Base-by-base conservation (phyloP, 2,329 filamentous ascomycete species). In the Paracoccidioides brasiliensis region DNA sequence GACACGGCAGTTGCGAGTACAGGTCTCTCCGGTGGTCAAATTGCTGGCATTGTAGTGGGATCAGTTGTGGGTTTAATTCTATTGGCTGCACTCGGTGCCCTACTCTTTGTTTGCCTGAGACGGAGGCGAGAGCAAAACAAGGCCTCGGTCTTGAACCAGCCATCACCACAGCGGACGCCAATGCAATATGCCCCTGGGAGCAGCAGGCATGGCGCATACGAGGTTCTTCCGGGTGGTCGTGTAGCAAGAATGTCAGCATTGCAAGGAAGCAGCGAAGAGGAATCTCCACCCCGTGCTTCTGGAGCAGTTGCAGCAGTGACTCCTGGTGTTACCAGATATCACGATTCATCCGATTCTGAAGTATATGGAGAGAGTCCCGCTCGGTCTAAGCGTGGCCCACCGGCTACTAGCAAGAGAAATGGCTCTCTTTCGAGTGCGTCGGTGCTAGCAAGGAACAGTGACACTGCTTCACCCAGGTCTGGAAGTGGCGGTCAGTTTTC, bases 191-290 rank as follows among this genome's bases (percentile, higher is more conserved):
- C 63, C 54, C 65, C 70, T 33, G 67, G 64, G 35, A 63, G 57
- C 12, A 61, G 59, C 37, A 69, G 22, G 22, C 22, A 66, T 56
- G 71, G 67, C 61, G 84, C 81, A 43, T 86, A 88, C 60, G 85
- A 89, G 63, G 80, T 90, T 14, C 78, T 94, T 9, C 88, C 90
- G 5, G 90, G 90, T 45, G 90, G 89, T 35, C 85, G 93, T 59
- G 93, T 98, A 57, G 88, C 93, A 42, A 84, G 93, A 55, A 97
- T 98, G 93, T 90, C 91, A 42, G 93, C 93, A 38, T 72, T 98
- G 53, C 91, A 96, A 72, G 85, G 83, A 4, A 81, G 85, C 55
- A 81, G 42, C 82, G 0, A 81, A 32, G 54, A 52, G 1, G 78
- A 56, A 79, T 81, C 82, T 3, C 78, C 82, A 0, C 77, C 76